phyloP scores from a whole-genome alignment of 441 rosid genomes.

The Euphorbia schlechtendalii region DNA sequence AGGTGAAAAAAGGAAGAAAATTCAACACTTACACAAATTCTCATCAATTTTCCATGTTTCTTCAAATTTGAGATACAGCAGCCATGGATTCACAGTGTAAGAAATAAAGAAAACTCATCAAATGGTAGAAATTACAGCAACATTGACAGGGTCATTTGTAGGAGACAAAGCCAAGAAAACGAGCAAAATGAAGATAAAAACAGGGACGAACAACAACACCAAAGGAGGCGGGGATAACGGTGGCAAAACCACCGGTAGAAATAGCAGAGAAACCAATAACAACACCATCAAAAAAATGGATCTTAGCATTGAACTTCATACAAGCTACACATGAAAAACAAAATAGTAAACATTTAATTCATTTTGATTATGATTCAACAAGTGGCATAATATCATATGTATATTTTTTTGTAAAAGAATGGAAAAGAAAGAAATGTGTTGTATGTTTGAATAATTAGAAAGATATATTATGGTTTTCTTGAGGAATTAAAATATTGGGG shows the following conservation, averaged over 20 bases:
- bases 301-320: not conserved
- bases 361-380: too few species aligned
- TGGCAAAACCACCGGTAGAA: conserved; percentile 1
- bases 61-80: not conserved
- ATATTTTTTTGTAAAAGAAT: too few species aligned
- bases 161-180: conserved; percentile 28
- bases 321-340: too few species aligned
- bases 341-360: too few species aligned
- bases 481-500: not conserved
- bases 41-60: too few species aligned
- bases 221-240: conserved; percentile 15
- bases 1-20: too few species aligned
- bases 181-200: conserved; percentile 27
- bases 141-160: conserved; percentile 8
- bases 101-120: not conserved
- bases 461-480: not conserved
- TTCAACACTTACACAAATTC: too few species aligned
- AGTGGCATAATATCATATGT: too few species aligned
- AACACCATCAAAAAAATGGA: not conserved
- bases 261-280: not conserved
- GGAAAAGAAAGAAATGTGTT: not conserved
- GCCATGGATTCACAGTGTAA: not conserved
- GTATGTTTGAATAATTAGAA: not conserved
- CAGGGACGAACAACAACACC: conserved; percentile 21
- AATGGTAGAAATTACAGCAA: conserved; percentile 4